Conservation (phyloP, 2,329 filamentous ascomycete species). For the Fusarium dlaminii region DNA sequence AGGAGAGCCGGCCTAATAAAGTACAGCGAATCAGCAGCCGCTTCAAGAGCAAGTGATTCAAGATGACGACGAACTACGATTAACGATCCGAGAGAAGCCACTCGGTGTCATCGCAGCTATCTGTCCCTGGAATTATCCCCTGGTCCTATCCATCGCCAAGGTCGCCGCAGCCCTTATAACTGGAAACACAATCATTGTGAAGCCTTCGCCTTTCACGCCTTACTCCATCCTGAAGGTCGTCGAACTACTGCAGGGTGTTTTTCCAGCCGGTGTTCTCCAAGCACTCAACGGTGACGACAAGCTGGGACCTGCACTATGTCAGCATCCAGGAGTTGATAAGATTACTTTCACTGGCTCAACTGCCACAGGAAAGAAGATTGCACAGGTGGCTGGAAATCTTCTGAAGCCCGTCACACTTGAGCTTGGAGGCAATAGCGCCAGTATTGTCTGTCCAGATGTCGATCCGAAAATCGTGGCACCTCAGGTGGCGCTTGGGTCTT, state of each 20-base stretch:
- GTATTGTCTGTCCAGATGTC: constrained; percentile 65
- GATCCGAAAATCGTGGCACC: constrained; percentile 51
- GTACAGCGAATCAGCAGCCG: neutral
- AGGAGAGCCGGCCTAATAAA: neutral
- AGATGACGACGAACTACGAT: neutral
- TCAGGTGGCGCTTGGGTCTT: constrained; percentile 55
- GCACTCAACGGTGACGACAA: constrained; percentile 67
- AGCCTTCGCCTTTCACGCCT: constrained; percentile 66
- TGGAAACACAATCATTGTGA: constrained; percentile 64
- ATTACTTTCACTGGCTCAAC: constrained; percentile 71
- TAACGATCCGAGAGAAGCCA: constrained; percentile 34
- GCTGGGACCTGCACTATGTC: constrained; percentile 65
- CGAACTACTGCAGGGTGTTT: constrained; percentile 64
- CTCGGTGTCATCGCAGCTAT: constrained; percentile 57
- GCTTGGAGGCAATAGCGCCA: constrained; percentile 67
- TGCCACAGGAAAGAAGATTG: constrained; percentile 68
- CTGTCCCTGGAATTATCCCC: constrained; percentile 65
- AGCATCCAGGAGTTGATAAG: constrained; percentile 67
- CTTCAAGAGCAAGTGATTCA: neutral
- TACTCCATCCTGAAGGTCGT: constrained; percentile 66
- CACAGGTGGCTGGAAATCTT: constrained; percentile 61
- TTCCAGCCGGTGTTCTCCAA: constrained; percentile 70
- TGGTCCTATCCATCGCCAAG: constrained; percentile 62
- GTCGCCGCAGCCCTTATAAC: constrained; percentile 64
- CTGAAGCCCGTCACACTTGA: constrained; percentile 70